Conservation (phyloP, 73 alveolate genomes). For the Tetrahymena thermophila region DNA sequence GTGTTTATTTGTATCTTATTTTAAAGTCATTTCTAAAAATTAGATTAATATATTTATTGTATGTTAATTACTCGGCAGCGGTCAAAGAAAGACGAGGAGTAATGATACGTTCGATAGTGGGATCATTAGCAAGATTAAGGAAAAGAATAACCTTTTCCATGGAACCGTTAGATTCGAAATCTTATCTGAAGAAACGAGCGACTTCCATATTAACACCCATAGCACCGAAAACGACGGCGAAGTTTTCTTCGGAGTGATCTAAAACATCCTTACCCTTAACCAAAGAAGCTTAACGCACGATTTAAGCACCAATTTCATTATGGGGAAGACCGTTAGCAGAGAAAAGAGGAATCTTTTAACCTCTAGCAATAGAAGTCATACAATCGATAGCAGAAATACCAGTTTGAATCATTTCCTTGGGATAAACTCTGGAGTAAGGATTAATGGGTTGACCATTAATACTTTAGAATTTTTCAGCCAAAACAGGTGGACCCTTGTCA, state of each 20-base stretch:
- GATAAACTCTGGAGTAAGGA: slow-evolving; percentile 94
- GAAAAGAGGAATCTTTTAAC: slow-evolving; percentile 98
- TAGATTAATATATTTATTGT: not conserved
- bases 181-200: slow-evolving; percentile 99
- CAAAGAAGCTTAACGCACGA: slow-evolving; percentile 98
- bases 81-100: slow-evolving; percentile 99
- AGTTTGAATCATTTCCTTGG: slow-evolving; percentile 97
- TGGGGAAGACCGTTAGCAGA: slow-evolving; percentile 96
- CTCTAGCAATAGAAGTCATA: slow-evolving; percentile 99
- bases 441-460: slow-evolving; percentile 98
- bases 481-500: slow-evolving; percentile 99
- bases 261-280: slow-evolving; percentile 96
- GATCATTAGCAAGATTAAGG: slow-evolving; percentile 98
- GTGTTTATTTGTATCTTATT: not conserved
- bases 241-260: slow-evolving; percentile 98
- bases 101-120: slow-evolving; percentile 92
- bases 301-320: slow-evolving; percentile 99
- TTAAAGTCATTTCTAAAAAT: not conserved
- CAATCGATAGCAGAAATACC: slow-evolving; percentile 99
- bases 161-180: slow-evolving; percentile 99
- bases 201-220: slow-evolving; percentile 99
- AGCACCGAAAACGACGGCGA: slow-evolving; percentile 99
- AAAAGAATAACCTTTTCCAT: slow-evolving; percentile 99
- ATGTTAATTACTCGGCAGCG: slow-evolving; percentile 82
- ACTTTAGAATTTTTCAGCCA: slow-evolving; percentile 99